These are phyloP conservation scores for Microcyclospora tardicrescens DNA, from an alignment of 2,329 filamentous ascomycete species.

Conservation along the genomic window DNA sequence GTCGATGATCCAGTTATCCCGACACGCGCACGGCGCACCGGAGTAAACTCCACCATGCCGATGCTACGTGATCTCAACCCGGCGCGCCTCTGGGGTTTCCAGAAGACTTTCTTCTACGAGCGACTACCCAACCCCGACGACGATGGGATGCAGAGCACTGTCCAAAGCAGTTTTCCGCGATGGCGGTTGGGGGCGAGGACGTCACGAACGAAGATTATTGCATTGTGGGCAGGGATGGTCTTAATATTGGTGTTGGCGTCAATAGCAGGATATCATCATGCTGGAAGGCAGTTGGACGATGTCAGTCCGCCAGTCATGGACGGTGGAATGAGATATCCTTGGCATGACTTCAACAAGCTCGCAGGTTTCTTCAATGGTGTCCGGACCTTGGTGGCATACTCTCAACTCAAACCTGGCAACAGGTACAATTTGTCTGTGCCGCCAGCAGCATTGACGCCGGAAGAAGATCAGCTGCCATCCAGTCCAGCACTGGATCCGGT, in stretches of 20 bases:
- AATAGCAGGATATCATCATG: conserved; percentile 29
- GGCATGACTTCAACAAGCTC: conserved; percentile 33
- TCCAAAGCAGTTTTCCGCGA: conserved; percentile 24
- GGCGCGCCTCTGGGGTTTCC: conserved; percentile 31
- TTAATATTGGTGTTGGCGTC: conserved; percentile 30
- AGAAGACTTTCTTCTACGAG: conserved; percentile 30
- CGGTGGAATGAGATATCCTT: conserved; percentile 27
- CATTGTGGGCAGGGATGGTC: conserved; percentile 26
- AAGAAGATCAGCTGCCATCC: conserved; percentile 7
- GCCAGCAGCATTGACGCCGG: conserved; percentile 14
- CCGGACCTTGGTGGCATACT: conserved; percentile 30
- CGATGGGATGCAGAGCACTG: conserved; percentile 6
- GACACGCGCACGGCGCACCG: not conserved
- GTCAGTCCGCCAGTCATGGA: conserved; percentile 12
- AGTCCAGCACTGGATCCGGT: conserved; percentile 24
- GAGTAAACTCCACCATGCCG: conserved; percentile 2
- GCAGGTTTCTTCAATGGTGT: conserved; percentile 38
- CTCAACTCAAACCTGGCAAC: conserved; percentile 33
- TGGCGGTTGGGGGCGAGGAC: conserved; percentile 18
- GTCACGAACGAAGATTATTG: conserved; percentile 29
- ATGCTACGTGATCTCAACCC: conserved; percentile 32
- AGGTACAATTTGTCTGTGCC: conserved; percentile 28
- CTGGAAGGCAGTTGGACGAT: conserved; percentile 8
- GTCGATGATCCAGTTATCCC: conserved; percentile 2
- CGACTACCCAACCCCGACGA: conserved; percentile 22